Base-by-base conservation (phyloP, 768 basidiomycete genomes). In the Cystobasidium ongulense region DNA sequence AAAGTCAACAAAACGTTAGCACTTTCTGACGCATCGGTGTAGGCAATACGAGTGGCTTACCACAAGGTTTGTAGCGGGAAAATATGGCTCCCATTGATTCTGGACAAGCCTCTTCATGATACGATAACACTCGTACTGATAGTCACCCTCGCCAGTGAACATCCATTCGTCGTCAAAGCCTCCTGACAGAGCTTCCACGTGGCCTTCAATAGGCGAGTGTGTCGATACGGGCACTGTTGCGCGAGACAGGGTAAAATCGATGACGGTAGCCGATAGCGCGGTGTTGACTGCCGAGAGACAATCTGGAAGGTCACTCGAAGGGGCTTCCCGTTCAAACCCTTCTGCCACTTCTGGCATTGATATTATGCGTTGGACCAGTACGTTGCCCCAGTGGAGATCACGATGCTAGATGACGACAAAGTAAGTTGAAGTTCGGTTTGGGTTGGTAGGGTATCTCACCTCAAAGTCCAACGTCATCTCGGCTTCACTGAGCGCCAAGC, bases 311-410 rank as follows among this genome's bases (percentile, higher is more conserved):
- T 46, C 33, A 33, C 23, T 35, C 38, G 33, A 41, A 59, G 2
- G 23, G 78, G 63, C 25, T 73, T 13, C 57, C 5, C 5, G 57
- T 5, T 59, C 57, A 5, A 4, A 2, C 11, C 23, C 33, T 4
- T 35, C 57, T 13, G 11, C 57, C 11, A 11, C 25, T 29, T 59
- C 17, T 29, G 25, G 17, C 21, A 4, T 15, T 59, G 57, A 41
- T 59, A 79, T 75, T 72, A 72, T 35, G 25, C 75, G 72, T 21
- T 88, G 88, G 61, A 98, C 87, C 8, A 99, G 85, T 63, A 99
- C 90, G 81, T 99, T 96, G 25, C 96, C 96, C 87, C 91, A 92
- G 78, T 99, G 96, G n/a, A 99, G 86, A 81, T 99, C 96, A 36
- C 96, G 92, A 81, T 99, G 96, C 95, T 99, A 75, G 1, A 38